Evolutionary conservation across 108 stramenopile genomes (phyloP).

Genomic region (Cyclostephanos tholiformis): DNA sequence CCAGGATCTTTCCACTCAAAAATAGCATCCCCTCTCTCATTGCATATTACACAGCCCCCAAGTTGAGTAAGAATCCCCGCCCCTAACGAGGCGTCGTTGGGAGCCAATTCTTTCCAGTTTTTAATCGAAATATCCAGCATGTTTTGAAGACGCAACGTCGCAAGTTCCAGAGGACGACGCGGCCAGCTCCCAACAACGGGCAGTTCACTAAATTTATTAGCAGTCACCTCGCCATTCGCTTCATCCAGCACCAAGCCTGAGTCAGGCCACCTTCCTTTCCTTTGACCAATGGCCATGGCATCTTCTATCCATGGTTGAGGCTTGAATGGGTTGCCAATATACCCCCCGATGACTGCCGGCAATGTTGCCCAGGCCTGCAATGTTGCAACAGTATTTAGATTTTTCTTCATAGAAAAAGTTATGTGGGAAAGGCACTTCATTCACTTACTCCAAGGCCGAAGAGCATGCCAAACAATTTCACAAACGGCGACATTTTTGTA

Average conservation of each 20-base stretch:
- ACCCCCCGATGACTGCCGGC: conserved; percentile 91
- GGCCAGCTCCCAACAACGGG: conserved; percentile 86
- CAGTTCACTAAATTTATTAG: conserved; percentile 78
- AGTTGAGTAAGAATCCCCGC: conserved; percentile 86
- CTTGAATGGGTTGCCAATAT: conserved; percentile 89
- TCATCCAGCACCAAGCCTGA: conserved; percentile 70
- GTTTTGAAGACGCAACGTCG: conserved; percentile 87
- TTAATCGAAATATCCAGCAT: conserved; percentile 86
- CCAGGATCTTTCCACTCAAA: conserved; percentile 86
- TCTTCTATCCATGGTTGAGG: conserved; percentile 87
- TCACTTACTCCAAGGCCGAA: conserved; percentile 68
- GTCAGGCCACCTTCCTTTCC: conserved; percentile 82
- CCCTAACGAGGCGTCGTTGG: conserved; percentile 66
- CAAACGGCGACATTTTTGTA: conserved; percentile 71
- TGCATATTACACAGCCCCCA: conserved; percentile 75
- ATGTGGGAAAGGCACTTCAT: not conserved
- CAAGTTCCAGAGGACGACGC: conserved; percentile 87
- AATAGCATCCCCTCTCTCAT: conserved; percentile 45
- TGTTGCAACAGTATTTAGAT: not conserved
- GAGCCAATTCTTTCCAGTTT: conserved; percentile 83
- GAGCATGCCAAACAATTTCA: conserved; percentile 92
- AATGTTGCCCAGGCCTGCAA: conserved; percentile 80
- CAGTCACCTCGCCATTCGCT: conserved; percentile 48
- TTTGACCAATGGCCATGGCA: conserved; percentile 78
- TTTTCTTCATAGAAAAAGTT: not conserved